Evolutionary conservation across 805 yeast genomes (phyloP).

Genomic region (Metschnikowia aberdeeniae): DNA sequence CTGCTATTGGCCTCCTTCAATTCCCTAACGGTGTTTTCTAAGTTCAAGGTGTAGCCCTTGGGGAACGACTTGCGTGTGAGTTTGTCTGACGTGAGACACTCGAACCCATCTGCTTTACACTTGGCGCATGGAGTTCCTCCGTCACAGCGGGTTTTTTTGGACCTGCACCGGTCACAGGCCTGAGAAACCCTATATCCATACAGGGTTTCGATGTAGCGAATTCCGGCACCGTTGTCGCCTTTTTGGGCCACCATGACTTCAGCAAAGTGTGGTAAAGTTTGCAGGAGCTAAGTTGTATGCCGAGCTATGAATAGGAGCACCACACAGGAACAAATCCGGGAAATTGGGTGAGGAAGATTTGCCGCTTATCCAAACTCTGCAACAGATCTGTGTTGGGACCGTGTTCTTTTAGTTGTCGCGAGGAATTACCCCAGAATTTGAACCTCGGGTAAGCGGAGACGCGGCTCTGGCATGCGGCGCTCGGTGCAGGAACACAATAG

Average conservation of each 20-base stretch:
- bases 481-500: background rate
- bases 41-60: slow-evolving; percentile 72
- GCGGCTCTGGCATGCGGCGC: background rate
- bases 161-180: slow-evolving; percentile 79
- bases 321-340: too few relatives aligned
- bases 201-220: slow-evolving; percentile 33
- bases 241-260: background rate
- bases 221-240: background rate
- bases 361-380: background rate
- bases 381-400: background rate
- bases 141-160: slow-evolving; percentile 73
- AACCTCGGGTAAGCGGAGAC: slow-evolving; percentile 3
- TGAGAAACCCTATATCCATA: slow-evolving; percentile 57
- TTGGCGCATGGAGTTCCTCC: slow-evolving; percentile 70
- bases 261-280: background rate
- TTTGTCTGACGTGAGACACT: slow-evolving; percentile 69
- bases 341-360: too few relatives aligned
- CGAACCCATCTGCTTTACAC: slow-evolving; percentile 60
- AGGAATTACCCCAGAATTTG: slow-evolving; percentile 5
- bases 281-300: too few relatives aligned
- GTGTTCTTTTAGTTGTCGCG: background rate
- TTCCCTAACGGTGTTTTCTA: slow-evolving; percentile 58
- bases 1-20: slow-evolving; percentile 47
- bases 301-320: too few relatives aligned
- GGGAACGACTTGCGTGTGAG: slow-evolving; percentile 75